phyloP scores from a whole-genome alignment of 331 rosid genomes.

The Malus hybrid region DNA sequence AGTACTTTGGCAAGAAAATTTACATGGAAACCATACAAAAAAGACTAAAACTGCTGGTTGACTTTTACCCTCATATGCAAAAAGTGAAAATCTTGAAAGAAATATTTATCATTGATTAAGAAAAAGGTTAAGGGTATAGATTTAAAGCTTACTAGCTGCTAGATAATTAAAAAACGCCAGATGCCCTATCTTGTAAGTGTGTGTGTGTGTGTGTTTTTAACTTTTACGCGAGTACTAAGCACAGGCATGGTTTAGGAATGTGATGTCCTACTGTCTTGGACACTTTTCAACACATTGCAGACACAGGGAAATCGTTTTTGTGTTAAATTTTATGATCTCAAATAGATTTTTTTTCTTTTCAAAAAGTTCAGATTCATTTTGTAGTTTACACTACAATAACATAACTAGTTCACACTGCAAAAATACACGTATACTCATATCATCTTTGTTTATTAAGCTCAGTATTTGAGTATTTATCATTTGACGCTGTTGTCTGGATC shows the following conservation, averaged over 20 bases:
- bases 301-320: not conserved
- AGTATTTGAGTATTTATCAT: not conserved
- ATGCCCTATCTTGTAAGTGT: not conserved
- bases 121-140: not conserved
- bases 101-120: not conserved
- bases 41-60: not conserved
- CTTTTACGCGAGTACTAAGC: not conserved
- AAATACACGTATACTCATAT: not conserved
- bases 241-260: not conserved
- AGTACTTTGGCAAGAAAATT: not conserved
- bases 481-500: not conserved
- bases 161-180: not conserved
- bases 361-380: not conserved
- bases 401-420: not conserved
- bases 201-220: not conserved
- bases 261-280: not conserved
- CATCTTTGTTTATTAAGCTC: not conserved
- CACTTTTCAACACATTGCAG: not conserved
- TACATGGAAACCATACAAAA: too few relatives aligned
- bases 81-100: not conserved
- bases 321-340: not conserved
- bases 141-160: not conserved
- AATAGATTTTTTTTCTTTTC: not conserved
- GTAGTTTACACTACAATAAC: not conserved
- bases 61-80: not conserved